A percentile compares a stretch with the other conserved stretches of the same genome.
Evolutionary conservation across 2,329 filamentous ascomycete genomes (phyloP).

Genomic region (Colletotrichum liriopes): DNA sequence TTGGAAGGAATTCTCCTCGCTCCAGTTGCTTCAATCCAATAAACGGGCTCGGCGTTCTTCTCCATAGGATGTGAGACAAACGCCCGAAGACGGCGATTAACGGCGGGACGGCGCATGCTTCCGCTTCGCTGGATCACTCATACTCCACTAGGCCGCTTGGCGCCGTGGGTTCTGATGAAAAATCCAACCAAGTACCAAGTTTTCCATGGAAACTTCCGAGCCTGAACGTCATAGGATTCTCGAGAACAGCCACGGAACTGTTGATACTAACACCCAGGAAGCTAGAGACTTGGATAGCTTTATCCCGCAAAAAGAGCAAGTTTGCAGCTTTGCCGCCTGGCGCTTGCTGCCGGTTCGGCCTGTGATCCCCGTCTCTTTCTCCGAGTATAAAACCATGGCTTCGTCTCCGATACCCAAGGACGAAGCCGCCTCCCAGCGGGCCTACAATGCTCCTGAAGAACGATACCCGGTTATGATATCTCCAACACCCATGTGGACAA

Average conservation of each 20-base stretch:
- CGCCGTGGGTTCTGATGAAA: not conserved
- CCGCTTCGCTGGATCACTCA: not conserved
- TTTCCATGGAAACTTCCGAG: not conserved
- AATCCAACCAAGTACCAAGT: not conserved
- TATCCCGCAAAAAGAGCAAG: not conserved
- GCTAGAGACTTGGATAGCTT: not conserved
- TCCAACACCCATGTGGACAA: not conserved
- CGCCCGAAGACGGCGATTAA: slow-evolving; percentile 26
- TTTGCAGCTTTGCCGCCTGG: no score
- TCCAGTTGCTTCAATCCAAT: slow-evolving; percentile 5
- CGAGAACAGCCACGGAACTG: not conserved
- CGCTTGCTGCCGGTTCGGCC: not conserved
- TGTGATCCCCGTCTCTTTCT: no score
- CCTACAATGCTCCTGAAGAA: not conserved
- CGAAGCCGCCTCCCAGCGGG: not conserved
- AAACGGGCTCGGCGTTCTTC: slow-evolving; percentile 9
- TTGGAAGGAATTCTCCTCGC: not conserved
- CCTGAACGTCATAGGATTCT: not conserved
- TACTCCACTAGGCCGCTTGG: slow-evolving; percentile 4
- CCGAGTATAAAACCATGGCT: not conserved
- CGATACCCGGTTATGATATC: not conserved
- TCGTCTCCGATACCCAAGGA: not conserved
- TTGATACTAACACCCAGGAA: not conserved
- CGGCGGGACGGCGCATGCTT: slow-evolving; percentile 19
- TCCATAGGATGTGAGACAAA: slow-evolving; percentile 31